Conservation (phyloP, 768 basidiomycete species). For the Pleurotus salmoneostramineus region DNA sequence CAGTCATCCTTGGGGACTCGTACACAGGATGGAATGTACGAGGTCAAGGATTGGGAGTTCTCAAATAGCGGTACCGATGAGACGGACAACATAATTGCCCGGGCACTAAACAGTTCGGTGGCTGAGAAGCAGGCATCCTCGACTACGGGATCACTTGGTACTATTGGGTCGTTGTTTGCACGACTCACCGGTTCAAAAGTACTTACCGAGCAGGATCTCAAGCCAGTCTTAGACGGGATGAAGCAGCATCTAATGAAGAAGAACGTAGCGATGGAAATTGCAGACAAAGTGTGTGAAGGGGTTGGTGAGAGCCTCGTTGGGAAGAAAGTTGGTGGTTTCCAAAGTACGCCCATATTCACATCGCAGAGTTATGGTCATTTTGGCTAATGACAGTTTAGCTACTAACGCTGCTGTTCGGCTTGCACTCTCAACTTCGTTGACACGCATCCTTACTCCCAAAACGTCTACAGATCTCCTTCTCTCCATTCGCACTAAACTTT, state of each 20-base stretch:
- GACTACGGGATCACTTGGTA: conserved; percentile 42
- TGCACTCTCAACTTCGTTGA: conserved; percentile 83
- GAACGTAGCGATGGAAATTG: conserved; percentile 95
- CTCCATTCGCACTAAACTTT: conserved; percentile 86
- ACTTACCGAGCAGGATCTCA: conserved; percentile 77
- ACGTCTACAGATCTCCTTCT: conserved; percentile 95
- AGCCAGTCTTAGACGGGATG: conserved; percentile 89
- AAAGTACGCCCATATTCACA: conserved; percentile 50
- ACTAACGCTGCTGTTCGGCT: conserved; percentile 79
- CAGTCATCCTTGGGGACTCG: conserved; percentile 73
- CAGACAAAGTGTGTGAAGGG: conserved; percentile 91
- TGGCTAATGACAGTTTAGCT: conserved; percentile 37
- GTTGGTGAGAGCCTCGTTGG: conserved; percentile 90
- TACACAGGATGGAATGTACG: conserved; percentile 63
- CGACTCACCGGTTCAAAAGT: conserved; percentile 83
- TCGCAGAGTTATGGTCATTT: conserved; percentile 10
- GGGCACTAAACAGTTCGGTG: conserved; percentile 44
- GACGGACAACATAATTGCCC: conserved; percentile 52
- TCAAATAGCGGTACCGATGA: conserved; percentile 29
- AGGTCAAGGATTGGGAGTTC: conserved; percentile 82
- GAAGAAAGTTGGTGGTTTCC: conserved; percentile 86
- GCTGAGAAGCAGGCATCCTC: conserved; percentile 28
- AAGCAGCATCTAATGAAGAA: conserved; percentile 98
- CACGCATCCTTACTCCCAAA: conserved; percentile 92
- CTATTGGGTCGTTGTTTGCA: conserved; percentile 77